Evolutionary conservation across 2,329 filamentous ascomycete genomes (phyloP), one percentile per base, ranked within the genome.

Genomic region (Chaetomiaceae sp.): DNA sequence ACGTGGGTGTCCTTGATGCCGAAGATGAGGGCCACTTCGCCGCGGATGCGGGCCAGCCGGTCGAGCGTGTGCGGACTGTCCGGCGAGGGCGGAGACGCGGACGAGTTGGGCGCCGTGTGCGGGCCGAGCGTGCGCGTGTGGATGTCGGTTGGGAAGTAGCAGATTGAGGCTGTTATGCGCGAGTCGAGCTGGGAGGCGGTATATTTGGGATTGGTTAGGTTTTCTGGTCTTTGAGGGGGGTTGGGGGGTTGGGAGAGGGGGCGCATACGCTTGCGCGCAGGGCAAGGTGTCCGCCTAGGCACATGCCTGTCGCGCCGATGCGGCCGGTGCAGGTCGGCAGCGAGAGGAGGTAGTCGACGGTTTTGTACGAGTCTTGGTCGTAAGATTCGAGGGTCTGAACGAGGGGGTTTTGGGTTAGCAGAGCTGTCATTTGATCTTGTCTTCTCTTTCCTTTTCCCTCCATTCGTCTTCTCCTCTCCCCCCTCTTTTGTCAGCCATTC

Each of bases 141-240:
- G 48, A 96, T 84, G 72, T 96, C 92, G 6, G 91, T 96, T 8
- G 89, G 90, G 71, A 96, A 96, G 75, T 90, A 97, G 68, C 89
- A 86, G 27, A 95, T 86, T 33, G 84, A 84, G 27, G 89, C 88
- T 34, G 79, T 78, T 54, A 96, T 81, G 52, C 91, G 80, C 20
- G 80, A 76, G 69, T 96, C 90, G 44, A 96, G 78, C 63, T 81
- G 57, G 20, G 32, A n/a, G n/a, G n/a, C n/a, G n/a, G 20, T 30
- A 23, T 2, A 47, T 18, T 18, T 3, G 8, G 11, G 38, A 16
- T 44, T 20, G 40, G 38, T 57, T 11, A 53, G 53, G 10, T 23
- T 55, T 37, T 30, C 8, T 9, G 41, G 41, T 2, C 9, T n/a
- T 20, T 14, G 40, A 14, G 18, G 16, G 38, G 49, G 46, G 20